Base-by-base conservation (phyloP, 441 rosid genomes). In the Aleurites moluccanus region DNA sequence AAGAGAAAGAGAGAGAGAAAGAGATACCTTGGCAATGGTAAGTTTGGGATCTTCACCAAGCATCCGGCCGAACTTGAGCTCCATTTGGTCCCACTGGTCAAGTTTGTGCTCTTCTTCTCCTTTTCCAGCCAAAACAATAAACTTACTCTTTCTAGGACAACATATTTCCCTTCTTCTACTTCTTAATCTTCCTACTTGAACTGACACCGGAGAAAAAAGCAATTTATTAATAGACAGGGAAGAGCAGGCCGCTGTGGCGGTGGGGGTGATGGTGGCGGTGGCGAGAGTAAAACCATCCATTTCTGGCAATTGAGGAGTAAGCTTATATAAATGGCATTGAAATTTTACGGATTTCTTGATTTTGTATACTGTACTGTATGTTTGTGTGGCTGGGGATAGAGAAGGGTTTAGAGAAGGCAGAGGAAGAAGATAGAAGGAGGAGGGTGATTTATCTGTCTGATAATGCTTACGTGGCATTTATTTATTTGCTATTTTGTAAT, bases 11-110 rank as follows among this genome's bases (percentile, higher is more conserved):
- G 49, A 69, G 4, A 21, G 59, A 28, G 33, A 14, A 64, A 59
- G 52, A 27, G 44, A 63, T 30, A 91, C 98, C 98, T 95, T 95
- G 63, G 98, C 95, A 79, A 91, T 80, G 65, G 97, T 93, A 79
- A 93, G 84, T 82, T 91, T 89, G 53, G 99, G 98, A 84, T 95
- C 97, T 85, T 95, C 98, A 0, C 96, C 98, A 3, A 93, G 83
- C 83, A 90, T 76, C 45, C 85, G 88, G 50, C 98, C 99, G 65
- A 93, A 90, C 76, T 91, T 88, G 83, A 93, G 90, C 90, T 91
- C 98, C 99, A 93, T 91, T 83, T 81, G 90, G 83, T 95, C 99
- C 88, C 89, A 85, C 70, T 86, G 84, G 78, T 84, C 87, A 67
- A 91, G 80, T 77, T 86, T 83, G 5, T 86, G 88, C 56, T 89